Base-by-base conservation (phyloP, 257 asterid genomes). In the Rauvolfia tetraphylla region DNA sequence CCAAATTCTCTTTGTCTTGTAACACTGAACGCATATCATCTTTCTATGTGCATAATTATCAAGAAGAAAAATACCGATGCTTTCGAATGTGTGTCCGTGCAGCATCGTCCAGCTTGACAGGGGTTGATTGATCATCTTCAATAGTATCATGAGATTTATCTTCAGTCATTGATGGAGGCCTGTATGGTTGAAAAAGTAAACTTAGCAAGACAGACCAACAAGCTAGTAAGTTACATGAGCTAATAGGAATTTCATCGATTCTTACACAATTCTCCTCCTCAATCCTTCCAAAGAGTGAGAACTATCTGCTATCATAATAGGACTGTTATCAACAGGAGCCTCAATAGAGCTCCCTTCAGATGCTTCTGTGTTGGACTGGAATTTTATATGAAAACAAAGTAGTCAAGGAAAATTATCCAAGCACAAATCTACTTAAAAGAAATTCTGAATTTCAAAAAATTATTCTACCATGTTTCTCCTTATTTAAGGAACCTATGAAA, bases 61-160 rank as follows among this genome's bases (percentile, higher is more conserved):
- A 69, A 49, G 74, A 59, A 72, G 74, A 66, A 57, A 76, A 53
- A 31, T 83, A 95, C 99, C 96, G 88, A 83, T 95, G 97, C 84
- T 90, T 95, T 31, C 89, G 96, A 79, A 93, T 93, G 76, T 87
- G 96, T 83, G 86, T 85, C 63, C 86, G 89, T 44, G 96, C 96
- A 72, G 84, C 91, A 75, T 90, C 88, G 86, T 95, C 99, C 88
- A 95, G 78, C 81, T 93, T 93, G 84, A 93, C 91, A 33, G 91
- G 86, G 68, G 66, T 71, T 23, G 84, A 59, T 77, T 83, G 79
- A 78, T 83, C 84, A 59, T 79, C 88, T 59, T 86, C 89, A 71
- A 65, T 80, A 5, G 76, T 54, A 48, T 76, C 88, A 73, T 78
- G 86, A 62, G 90, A 65, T 79, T 78, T 81, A 66, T 86, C 86